These are phyloP conservation scores for Penicillium hordei DNA, from an alignment of 2,329 filamentous ascomycete genomes.

Conservation along the genomic window DNA sequence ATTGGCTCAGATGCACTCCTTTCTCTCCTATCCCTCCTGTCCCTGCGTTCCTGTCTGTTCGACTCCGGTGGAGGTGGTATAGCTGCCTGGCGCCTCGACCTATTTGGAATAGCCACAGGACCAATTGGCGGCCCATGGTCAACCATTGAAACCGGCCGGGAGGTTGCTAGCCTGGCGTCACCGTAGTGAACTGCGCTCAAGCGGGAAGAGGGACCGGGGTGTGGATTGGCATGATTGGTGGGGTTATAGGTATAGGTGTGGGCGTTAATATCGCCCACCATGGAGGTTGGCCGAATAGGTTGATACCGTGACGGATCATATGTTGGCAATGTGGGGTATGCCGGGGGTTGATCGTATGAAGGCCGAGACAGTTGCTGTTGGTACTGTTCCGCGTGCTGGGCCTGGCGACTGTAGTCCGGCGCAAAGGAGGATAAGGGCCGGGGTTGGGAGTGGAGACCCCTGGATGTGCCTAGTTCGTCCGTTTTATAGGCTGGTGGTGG, in stretches of 20 bases:
- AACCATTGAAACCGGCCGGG: conserved; percentile 12
- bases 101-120: neutral
- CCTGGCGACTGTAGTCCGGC: conserved; percentile 21
- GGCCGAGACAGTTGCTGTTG: conserved; percentile 17
- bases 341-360: conserved; percentile 28
- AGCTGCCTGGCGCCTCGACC: conserved; percentile 9
- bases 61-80: conserved; percentile 12
- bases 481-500: conserved; percentile 22
- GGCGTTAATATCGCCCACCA: neutral
- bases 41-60: conserved; percentile 1
- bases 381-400: conserved; percentile 7
- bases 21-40: conserved; percentile 19
- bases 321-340: conserved; percentile 30
- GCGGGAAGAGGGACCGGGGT: conserved; percentile 19
- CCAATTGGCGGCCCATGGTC: neutral
- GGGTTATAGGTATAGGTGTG: conserved; percentile 10
- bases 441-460: conserved; percentile 20
- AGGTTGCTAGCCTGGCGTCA: conserved; percentile 19
- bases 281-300: conserved; percentile 18
- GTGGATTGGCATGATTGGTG: conserved; percentile 3
- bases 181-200: conserved; percentile 23
- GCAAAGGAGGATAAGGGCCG: conserved; percentile 28
- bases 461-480: conserved; percentile 8
- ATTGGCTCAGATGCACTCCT: conserved; percentile 25
- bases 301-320: conserved; percentile 40